phyloP scores from a whole-genome alignment of 2,329 filamentous ascomycete genomes.

The Pseudogymnoascus sp. region DNA sequence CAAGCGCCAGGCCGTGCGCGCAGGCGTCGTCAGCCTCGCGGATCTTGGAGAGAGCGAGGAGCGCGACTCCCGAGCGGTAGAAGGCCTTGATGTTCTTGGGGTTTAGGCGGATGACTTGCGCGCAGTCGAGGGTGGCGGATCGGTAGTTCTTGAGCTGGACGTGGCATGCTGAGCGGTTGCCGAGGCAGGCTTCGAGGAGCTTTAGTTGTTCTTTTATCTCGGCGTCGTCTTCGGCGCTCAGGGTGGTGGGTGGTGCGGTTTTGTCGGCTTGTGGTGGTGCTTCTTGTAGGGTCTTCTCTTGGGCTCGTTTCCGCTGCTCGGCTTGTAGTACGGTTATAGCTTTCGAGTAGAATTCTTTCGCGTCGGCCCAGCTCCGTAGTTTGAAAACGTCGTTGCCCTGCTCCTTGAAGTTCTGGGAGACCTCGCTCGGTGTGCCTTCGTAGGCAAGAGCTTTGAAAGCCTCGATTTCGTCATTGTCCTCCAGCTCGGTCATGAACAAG shows the following conservation, averaged over 20 bases:
- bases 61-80: slow-evolving; percentile 75
- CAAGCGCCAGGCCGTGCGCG: slow-evolving; percentile 65
- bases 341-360: slow-evolving; percentile 86
- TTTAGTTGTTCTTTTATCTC: slow-evolving; percentile 46
- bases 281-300: slow-evolving; percentile 21
- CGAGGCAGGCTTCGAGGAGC: slow-evolving; percentile 69
- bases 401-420: slow-evolving; percentile 78
- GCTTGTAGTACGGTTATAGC: slow-evolving; percentile 66
- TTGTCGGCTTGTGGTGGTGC: slow-evolving; percentile 34
- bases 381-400: slow-evolving; percentile 86
- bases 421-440: slow-evolving; percentile 81
- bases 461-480: slow-evolving; percentile 77
- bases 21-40: slow-evolving; percentile 76
- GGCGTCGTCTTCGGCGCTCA: slow-evolving; percentile 34
- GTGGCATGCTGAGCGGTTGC: slow-evolving; percentile 86
- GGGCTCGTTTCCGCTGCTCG: slow-evolving; percentile 52
- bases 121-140: slow-evolving; percentile 79
- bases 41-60: slow-evolving; percentile 72
- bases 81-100: slow-evolving; percentile 79
- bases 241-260: slow-evolving; percentile 26
- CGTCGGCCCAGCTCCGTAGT: slow-evolving; percentile 68
- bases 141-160: slow-evolving; percentile 85
- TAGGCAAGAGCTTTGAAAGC: slow-evolving; percentile 87
- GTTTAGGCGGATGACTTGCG: slow-evolving; percentile 71
- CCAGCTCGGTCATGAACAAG: slow-evolving; percentile 92